Conservation (phyloP, 2,329 filamentous ascomycete species). For the Penicillium sp. region DNA sequence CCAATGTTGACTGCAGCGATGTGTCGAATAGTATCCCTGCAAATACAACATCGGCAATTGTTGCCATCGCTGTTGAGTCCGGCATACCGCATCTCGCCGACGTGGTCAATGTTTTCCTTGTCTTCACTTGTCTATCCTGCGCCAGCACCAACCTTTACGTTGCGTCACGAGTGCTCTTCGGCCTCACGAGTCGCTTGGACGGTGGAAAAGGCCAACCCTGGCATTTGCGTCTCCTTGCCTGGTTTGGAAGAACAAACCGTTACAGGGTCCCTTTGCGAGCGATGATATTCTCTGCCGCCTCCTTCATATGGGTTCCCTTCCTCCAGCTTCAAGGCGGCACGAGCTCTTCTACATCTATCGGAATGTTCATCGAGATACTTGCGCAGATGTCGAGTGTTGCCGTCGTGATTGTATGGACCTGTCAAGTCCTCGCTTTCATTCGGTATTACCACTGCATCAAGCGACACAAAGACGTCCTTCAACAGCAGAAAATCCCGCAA, state of each 20-base stretch:
- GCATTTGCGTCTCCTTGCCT: background rate
- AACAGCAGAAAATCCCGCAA: background rate
- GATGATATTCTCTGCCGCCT: background rate
- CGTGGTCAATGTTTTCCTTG: background rate
- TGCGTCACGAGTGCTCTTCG: slow-evolving; percentile 1
- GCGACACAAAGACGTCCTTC: background rate
- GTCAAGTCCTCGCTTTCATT: slow-evolving; percentile 2
- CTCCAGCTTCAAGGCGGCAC: slow-evolving; percentile 8
- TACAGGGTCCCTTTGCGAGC: background rate
- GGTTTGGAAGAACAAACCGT: slow-evolving; percentile 2
- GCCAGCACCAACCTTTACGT: slow-evolving; percentile 8
- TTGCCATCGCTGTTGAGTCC: slow-evolving; percentile 2
- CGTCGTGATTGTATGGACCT: slow-evolving; percentile 6
- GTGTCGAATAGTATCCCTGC: background rate
- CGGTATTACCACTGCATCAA: slow-evolving; percentile 6
- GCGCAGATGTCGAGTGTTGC: slow-evolving; percentile 4
- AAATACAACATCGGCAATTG: slow-evolving; percentile 7
- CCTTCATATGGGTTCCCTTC: slow-evolving; percentile 9
- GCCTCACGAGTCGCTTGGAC: slow-evolving; percentile 3
- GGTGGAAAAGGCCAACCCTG: slow-evolving; percentile 1
- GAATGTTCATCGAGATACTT: slow-evolving; percentile 6
- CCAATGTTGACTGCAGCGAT: background rate
- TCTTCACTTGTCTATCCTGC: slow-evolving; percentile 5
- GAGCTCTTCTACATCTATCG: background rate
- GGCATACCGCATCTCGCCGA: background rate